A percentile compares a stretch with the other conserved stretches of the same genome.
Conservation (phyloP, 2,329 filamentous ascomycete species). For the Alternaria atra region DNA sequence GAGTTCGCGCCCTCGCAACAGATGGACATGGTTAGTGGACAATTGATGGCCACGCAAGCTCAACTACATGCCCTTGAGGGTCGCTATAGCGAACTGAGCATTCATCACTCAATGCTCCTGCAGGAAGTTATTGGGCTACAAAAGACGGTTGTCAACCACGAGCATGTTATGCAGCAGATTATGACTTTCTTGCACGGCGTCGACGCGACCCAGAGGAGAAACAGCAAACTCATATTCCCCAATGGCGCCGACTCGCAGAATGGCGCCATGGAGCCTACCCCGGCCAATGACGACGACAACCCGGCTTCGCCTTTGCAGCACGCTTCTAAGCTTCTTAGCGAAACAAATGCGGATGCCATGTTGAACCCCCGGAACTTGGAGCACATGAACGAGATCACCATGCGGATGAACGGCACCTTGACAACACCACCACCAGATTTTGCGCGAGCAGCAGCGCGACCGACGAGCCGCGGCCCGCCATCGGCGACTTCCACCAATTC, state of each 20-base stretch:
- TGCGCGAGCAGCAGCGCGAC: slow-evolving; percentile 57
- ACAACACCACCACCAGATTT: slow-evolving; percentile 67
- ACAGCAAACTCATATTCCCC: slow-evolving; percentile 61
- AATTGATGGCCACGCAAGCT: slow-evolving; percentile 88
- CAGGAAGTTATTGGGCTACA: slow-evolving; percentile 71
- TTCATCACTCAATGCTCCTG: slow-evolving; percentile 70
- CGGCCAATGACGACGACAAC: slow-evolving; percentile 65
- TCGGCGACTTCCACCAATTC: slow-evolving; percentile 62
- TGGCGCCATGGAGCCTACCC: slow-evolving; percentile 55
- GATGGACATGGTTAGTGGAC: slow-evolving; percentile 86
- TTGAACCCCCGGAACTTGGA: slow-evolving; percentile 71
- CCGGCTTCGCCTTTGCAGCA: slow-evolving; percentile 74
- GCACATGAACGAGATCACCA: slow-evolving; percentile 68
- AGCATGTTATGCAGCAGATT: slow-evolving; percentile 74
- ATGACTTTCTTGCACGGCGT: slow-evolving; percentile 73
- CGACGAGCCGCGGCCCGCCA: slow-evolving; percentile 55
- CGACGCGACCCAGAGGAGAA: slow-evolving; percentile 70
- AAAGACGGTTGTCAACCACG: slow-evolving; percentile 76
- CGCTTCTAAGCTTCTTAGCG: slow-evolving; percentile 71
- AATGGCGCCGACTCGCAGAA: slow-evolving; percentile 52
- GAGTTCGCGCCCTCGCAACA: slow-evolving; percentile 87
- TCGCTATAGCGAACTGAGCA: slow-evolving; percentile 79
- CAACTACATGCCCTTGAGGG: slow-evolving; percentile 90
- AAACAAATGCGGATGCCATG: slow-evolving; percentile 71
- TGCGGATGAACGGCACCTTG: slow-evolving; percentile 63